phyloP scores from a whole-genome alignment of 2,329 filamentous ascomycete species.

The Fusarium liriodendri region DNA sequence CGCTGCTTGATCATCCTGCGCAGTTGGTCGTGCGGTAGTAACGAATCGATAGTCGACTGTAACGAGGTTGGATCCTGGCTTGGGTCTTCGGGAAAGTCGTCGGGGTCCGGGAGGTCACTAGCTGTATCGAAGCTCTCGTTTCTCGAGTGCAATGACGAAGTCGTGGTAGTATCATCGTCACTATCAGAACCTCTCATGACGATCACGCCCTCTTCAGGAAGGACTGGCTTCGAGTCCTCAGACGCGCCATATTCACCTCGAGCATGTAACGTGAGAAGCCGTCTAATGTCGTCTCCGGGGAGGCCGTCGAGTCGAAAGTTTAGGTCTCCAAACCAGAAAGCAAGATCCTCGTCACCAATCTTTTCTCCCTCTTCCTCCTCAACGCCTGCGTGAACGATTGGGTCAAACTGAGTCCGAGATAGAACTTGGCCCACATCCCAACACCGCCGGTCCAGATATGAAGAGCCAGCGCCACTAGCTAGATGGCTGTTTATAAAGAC shows the following conservation, averaged over 20 bases:
- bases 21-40: constrained; percentile 92
- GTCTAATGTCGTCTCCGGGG: constrained; percentile 89
- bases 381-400: constrained; percentile 74
- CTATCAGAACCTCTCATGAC: constrained; percentile 58
- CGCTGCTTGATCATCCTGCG: constrained; percentile 76
- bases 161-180: constrained; percentile 57
- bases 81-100: constrained; percentile 75
- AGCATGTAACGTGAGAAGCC: constrained; percentile 84
- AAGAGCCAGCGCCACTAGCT: constrained; percentile 84
- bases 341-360: constrained; percentile 91
- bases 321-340: constrained; percentile 96
- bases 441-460: constrained; percentile 82
- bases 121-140: constrained; percentile 54
- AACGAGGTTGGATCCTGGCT: constrained; percentile 85
- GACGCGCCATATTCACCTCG: constrained; percentile 78
- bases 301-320: constrained; percentile 93
- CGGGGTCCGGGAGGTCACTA: constrained; percentile 66
- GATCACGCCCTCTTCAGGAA: constrained; percentile 63
- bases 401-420: constrained; percentile 80
- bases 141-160: constrained; percentile 47
- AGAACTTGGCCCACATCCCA: constrained; percentile 90
- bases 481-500: constrained; percentile 94
- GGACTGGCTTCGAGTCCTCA: constrained; percentile 49
- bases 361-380: constrained; percentile 73
- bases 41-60: constrained; percentile 86